Evolutionary conservation across 73 alveolate species (phyloP).

Genomic region (Paramecium primaurelia): DNA sequence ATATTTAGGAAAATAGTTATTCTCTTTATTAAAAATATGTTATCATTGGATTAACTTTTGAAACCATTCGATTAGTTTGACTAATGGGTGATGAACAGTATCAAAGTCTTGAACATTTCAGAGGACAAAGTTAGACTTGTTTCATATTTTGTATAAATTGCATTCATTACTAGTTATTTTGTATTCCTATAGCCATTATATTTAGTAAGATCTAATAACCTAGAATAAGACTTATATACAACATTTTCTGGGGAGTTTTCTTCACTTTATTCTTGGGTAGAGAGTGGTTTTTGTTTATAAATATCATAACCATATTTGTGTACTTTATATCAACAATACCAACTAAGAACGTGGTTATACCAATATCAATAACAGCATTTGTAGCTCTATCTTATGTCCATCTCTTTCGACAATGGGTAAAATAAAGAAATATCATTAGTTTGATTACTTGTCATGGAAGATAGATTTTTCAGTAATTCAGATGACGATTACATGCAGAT

Average conservation of each 20-base stretch:
- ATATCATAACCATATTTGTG: neutral
- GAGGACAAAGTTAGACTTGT: constrained; percentile 23
- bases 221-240: neutral
- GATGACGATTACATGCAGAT: constrained; percentile 25
- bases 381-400: constrained; percentile 12
- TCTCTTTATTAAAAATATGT: neutral
- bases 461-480: neutral
- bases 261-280: neutral
- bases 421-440: neutral
- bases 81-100: neutral
- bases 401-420: neutral
- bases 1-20: neutral
- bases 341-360: neutral
- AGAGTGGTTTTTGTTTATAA: constrained; percentile 22
- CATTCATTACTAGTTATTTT: neutral
- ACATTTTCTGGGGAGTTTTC: neutral
- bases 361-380: neutral
- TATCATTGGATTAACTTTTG: neutral
- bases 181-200: neutral
- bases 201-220: neutral
- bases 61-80: constrained; percentile 9
- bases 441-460: constrained; percentile 33
- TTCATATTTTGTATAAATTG: neutral
- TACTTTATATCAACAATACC: neutral
- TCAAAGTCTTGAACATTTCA: neutral